Evolutionary conservation across 2,329 filamentous ascomycete genomes (phyloP).

Genomic region (Trichophyton rubrum): DNA sequence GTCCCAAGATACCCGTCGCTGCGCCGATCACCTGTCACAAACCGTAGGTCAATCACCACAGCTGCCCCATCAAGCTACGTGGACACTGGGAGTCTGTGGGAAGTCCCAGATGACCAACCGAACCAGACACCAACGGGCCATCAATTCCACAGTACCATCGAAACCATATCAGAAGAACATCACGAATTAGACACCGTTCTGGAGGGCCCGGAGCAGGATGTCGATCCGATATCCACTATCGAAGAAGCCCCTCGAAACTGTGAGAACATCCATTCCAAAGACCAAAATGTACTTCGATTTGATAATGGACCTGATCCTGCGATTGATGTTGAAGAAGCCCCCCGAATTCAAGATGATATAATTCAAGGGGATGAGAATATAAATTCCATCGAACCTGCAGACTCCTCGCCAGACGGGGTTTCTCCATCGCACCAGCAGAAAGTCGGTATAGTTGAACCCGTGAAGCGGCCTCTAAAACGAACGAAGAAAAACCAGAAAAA

Average conservation of each 20-base stretch:
- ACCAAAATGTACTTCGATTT: neutral
- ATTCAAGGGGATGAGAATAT: neutral
- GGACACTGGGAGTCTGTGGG: neutral
- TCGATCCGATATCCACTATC: neutral
- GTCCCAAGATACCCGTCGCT: slow-evolving; percentile 5
- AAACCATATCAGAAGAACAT: neutral
- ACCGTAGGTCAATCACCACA: neutral
- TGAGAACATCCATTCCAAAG: neutral
- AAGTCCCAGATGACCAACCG: neutral
- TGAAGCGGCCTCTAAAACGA: slow-evolving; percentile 14
- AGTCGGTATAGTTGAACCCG: neutral
- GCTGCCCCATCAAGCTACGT: neutral
- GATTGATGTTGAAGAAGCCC: neutral
- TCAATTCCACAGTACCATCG: neutral
- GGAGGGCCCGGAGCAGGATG: neutral
- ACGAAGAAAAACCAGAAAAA: slow-evolving; percentile 29
- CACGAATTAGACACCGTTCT: neutral
- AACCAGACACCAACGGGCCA: neutral
- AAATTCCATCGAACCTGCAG: neutral
- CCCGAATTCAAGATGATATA: neutral
- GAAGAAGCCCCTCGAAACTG: neutral
- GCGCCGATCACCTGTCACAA: neutral
- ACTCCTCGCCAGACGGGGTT: neutral
- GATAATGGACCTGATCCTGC: neutral
- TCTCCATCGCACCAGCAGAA: neutral